Conservation (phyloP, 2,329 filamentous ascomycete genomes). For the Aspergillus candidus region DNA sequence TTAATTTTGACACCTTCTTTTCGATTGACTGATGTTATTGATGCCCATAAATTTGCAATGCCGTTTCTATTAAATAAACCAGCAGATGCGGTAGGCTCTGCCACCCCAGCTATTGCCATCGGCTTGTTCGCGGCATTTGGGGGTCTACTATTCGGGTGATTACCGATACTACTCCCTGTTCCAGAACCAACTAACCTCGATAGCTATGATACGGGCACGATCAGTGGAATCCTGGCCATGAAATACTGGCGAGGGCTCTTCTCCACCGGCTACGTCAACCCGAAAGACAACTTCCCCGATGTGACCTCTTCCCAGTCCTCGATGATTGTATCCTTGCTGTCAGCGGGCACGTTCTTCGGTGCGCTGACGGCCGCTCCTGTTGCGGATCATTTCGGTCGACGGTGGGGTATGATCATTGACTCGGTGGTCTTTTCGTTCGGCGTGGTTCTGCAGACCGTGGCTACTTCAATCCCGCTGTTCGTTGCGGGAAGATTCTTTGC, state of each 20-base stretch:
- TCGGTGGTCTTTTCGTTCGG: conserved; percentile 30
- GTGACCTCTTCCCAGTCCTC: conserved; percentile 51
- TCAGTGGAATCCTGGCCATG: conserved; percentile 49
- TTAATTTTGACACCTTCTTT: no score
- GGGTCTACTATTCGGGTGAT: conserved; percentile 52
- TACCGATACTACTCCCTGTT: conserved; percentile 26
- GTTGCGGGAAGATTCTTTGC: conserved; percentile 48
- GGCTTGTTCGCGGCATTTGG: conserved; percentile 55
- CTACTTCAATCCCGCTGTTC: conserved; percentile 27
- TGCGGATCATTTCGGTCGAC: conserved; percentile 36
- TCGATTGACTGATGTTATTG: neutral
- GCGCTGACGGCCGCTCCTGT: conserved; percentile 62
- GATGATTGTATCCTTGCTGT: conserved; percentile 66
- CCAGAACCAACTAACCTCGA: neutral
- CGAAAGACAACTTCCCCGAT: conserved; percentile 36
- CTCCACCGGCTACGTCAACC: conserved; percentile 31
- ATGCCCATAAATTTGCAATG: conserved; percentile 25
- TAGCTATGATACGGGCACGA: conserved; percentile 50
- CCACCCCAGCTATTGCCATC: conserved; percentile 47
- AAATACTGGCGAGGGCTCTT: conserved; percentile 35
- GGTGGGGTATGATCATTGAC: conserved; percentile 38
- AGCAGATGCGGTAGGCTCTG: conserved; percentile 40
- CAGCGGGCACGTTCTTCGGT: conserved; percentile 67
- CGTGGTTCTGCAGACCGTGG: conserved; percentile 28
- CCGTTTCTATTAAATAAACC: conserved; percentile 42